Evolutionary conservation across 78 protist genomes (phyloP), one percentile per base, ranked within the genome.

Genomic region (Tieghemostelium lacteum): DNA sequence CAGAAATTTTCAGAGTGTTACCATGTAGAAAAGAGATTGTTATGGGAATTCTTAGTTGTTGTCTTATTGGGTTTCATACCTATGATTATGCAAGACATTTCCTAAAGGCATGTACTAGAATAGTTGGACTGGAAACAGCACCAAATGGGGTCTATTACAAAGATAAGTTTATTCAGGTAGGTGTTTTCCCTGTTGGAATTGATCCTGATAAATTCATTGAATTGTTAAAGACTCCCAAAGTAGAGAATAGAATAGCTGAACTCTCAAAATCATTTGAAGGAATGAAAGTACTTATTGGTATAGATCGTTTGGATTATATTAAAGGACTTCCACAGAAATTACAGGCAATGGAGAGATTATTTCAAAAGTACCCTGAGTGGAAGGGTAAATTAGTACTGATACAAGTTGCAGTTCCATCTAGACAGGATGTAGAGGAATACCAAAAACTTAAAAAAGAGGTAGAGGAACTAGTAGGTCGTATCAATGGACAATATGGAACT

Each of bases 241-340:
- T 88, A 19, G 19, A 60, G 55, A 50, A 52, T 29, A 62, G 78
- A 66, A 74, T 78, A 42, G 85, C 1, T 26, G 93, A 88, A 10
- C 58, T 94, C 36, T 52, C 73, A 39, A 20, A 72, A 29, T 42
- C 72, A 28, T 75, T 87, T 24, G 60, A 60, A 16, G 95, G 94
- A 19, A 64, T 73, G 37, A 87, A 69, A 31, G 78, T 92, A 14
- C 12, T 97, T 19, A 64, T 95, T 57, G 98, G 98, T 7, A 85
- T 95, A n/a, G 98, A 97, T 73, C 54, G 97, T 36, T 70, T 97
- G 17, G 97, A 97, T 57, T 93, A 94, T 69, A 95, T 95, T 88
- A 97, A 97, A 73, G 98, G 97, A 40, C 34, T 96, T 37, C 96
- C 97, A 20, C 96, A 88, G 24, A 96, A 95, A 52, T 86, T 96